Conservation (phyloP, 306 rosid genomes). For the Casuarina cunninghamiana region DNA sequence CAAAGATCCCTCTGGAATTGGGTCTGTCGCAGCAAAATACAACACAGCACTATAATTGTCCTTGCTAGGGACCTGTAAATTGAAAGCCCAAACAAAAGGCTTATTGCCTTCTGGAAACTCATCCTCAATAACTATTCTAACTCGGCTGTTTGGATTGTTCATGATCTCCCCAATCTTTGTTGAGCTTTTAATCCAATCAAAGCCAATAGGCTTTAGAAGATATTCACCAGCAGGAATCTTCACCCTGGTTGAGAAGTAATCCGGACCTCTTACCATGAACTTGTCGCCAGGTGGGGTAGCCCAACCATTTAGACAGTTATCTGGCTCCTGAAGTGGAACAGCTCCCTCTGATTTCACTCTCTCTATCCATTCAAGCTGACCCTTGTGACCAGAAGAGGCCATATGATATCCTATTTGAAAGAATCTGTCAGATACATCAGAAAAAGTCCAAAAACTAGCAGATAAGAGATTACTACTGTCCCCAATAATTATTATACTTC, state of each 20-base stretch:
- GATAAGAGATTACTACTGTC: not conserved
- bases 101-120: constrained; percentile 53
- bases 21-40: constrained; percentile 57
- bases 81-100: constrained; percentile 92
- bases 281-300: constrained; percentile 72
- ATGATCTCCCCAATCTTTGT: constrained; percentile 66
- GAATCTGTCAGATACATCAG: constrained; percentile 1
- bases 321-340: constrained; percentile 56
- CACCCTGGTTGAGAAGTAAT: constrained; percentile 67
- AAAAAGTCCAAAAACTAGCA: not conserved
- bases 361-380: constrained; percentile 59
- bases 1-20: constrained; percentile 59
- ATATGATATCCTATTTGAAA: constrained; percentile 39
- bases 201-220: constrained; percentile 81
- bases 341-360: constrained; percentile 71
- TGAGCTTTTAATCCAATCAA: constrained; percentile 89
- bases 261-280: constrained; percentile 89
- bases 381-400: constrained; percentile 44
- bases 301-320: constrained; percentile 75
- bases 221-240: constrained; percentile 74
- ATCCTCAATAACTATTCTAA: constrained; percentile 58
- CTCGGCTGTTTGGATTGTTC: constrained; percentile 55
- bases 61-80: constrained; percentile 79
- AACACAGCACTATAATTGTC: constrained; percentile 72
- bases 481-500: not conserved